A percentile compares a stretch with the other conserved stretches of the same genome.
phyloP scores from a whole-genome alignment of 2,329 filamentous ascomycete species.

The Alternaria panax region DNA sequence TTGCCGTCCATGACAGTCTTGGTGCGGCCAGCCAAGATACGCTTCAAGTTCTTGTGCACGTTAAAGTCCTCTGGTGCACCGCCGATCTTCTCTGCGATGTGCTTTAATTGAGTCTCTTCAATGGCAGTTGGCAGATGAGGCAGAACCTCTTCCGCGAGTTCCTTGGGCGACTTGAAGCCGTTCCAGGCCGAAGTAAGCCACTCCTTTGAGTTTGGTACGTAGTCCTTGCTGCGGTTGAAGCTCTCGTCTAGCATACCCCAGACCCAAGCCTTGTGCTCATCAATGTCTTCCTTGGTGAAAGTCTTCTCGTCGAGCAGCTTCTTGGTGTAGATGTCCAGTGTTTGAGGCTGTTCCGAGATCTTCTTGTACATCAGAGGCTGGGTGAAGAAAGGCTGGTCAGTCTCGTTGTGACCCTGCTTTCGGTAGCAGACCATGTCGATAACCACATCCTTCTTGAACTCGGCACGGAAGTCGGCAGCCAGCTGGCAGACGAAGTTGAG shows the following conservation, averaged over 20 bases:
- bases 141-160: constrained; percentile 91
- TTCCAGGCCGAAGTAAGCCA: constrained; percentile 99
- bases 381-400: constrained; percentile 99
- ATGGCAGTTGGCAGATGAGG: constrained; percentile 90
- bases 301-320: constrained; percentile 91
- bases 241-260: constrained; percentile 99
- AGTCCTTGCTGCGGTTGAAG: constrained; percentile 96
- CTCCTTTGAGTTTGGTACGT: constrained; percentile 94
- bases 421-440: constrained; percentile 99
- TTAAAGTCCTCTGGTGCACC: constrained; percentile 83
- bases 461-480: constrained; percentile 95
- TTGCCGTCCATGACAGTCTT: constrained; percentile 93
- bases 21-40: constrained; percentile 86
- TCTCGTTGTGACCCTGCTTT: constrained; percentile 99
- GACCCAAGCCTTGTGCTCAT: constrained; percentile 99
- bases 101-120: constrained; percentile 73
- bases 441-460: constrained; percentile 98
- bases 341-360: constrained; percentile 82
- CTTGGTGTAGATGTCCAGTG: constrained; percentile 89
- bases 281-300: constrained; percentile 96
- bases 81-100: constrained; percentile 83
- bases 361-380: constrained; percentile 99
- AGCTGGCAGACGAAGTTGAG: constrained; percentile 98
- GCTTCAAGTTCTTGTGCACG: constrained; percentile 94
- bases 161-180: constrained; percentile 98